phyloP scores from a whole-genome alignment of 495 filamentous ascomycete genomes.

The Antarctomyces pellizariae region DNA sequence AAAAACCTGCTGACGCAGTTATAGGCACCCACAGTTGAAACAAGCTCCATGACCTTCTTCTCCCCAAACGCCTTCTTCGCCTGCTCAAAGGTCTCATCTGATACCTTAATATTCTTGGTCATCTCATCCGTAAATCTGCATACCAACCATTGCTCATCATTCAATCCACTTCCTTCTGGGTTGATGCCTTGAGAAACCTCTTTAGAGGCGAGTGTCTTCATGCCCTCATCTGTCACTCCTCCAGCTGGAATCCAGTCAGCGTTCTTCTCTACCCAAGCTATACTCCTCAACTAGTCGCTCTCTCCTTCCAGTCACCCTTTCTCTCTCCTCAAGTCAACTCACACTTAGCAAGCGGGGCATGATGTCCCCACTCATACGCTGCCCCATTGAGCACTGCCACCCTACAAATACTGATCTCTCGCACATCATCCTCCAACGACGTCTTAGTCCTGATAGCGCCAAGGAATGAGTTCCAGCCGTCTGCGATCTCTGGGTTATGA shows the following conservation, averaged over 20 bases:
- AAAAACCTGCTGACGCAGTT: constrained; percentile 74
- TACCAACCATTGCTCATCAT: constrained; percentile 35
- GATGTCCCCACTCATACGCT: constrained; percentile 60
- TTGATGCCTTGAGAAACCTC: too few relatives aligned
- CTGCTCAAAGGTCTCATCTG: constrained; percentile 34
- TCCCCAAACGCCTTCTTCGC: constrained; percentile 36
- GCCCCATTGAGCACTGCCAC: constrained; percentile 53
- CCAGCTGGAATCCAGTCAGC: too few relatives aligned
- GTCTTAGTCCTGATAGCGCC: constrained; percentile 49
- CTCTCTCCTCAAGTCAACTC: constrained; percentile 17
- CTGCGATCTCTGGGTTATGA: constrained; percentile 45
- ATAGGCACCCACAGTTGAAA: constrained; percentile 56
- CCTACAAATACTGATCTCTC: constrained; percentile 51
- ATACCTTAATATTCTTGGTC: constrained; percentile 39
- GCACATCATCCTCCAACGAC: constrained; percentile 28
- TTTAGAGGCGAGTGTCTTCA: constrained; percentile 7
- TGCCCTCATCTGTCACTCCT: constrained; percentile 10
- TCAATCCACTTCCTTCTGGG: constrained; percentile 16
- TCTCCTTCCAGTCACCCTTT: constrained; percentile 3
- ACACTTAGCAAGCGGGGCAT: constrained; percentile 37
- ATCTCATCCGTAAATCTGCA: constrained; percentile 53
- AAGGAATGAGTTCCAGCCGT: constrained; percentile 66
- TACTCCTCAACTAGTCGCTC: too few relatives aligned
- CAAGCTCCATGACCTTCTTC: constrained; percentile 54
- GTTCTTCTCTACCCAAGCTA: too few relatives aligned